Evolutionary conservation across 306 rosid genomes (phyloP).

Genomic region (Amphicarpaea edgeworthii): DNA sequence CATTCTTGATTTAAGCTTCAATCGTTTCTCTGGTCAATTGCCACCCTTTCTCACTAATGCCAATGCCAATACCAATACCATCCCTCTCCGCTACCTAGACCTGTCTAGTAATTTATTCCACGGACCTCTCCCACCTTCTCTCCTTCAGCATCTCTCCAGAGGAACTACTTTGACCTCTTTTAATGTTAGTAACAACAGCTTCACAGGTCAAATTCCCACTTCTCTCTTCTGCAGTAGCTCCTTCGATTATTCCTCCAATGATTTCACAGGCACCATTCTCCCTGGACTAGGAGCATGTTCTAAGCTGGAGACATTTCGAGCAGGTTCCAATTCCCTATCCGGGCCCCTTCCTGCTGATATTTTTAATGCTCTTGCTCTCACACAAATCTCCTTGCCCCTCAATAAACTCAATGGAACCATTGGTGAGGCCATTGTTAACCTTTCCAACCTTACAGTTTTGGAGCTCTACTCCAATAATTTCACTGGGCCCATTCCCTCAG

Average conservation of each 20-base stretch:
- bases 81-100: conserved; percentile 56
- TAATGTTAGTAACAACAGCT: conserved; percentile 79
- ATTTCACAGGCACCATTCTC: conserved; percentile 50
- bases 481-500: conserved; percentile 57
- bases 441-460: conserved; percentile 62
- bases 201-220: conserved; percentile 65
- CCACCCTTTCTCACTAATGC: conserved; percentile 32
- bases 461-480: conserved; percentile 74
- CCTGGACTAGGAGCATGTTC: conserved; percentile 68
- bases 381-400: conserved; percentile 62
- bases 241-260: conserved; percentile 71
- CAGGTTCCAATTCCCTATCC: conserved; percentile 68
- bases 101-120: conserved; percentile 71
- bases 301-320: conserved; percentile 64
- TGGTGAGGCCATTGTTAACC: conserved; percentile 49
- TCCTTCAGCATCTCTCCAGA: conserved; percentile 47
- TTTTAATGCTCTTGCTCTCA: conserved; percentile 50
- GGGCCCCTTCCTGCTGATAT: conserved; percentile 72
- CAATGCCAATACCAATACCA: neutral
- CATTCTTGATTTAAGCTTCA: conserved; percentile 64
- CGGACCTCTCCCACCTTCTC: conserved; percentile 62
- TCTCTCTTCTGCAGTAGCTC: conserved; percentile 54
- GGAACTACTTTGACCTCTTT: conserved; percentile 57
- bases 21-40: conserved; percentile 56
- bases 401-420: conserved; percentile 66